Conservation (phyloP, 31 red algal genomes). For the Asparagopsis taxiformis region DNA sequence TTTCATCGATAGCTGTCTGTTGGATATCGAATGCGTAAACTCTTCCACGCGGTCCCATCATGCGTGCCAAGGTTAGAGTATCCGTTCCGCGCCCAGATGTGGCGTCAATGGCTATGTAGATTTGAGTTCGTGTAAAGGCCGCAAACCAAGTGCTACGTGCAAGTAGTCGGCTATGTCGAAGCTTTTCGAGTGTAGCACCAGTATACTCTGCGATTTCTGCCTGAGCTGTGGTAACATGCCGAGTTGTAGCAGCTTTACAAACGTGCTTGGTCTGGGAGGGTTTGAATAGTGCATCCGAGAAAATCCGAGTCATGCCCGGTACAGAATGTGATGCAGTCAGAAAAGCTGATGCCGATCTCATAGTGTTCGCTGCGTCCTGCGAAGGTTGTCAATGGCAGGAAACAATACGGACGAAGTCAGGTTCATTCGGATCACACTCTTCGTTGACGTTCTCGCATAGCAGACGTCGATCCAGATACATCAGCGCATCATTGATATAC, state of each 20-base stretch:
- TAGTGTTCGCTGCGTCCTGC: too few relatives aligned
- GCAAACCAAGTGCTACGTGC: conserved; percentile 15
- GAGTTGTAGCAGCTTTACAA: neutral
- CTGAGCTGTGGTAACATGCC: neutral
- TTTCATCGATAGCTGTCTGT: conserved; percentile 49
- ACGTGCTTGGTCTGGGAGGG: too few relatives aligned
- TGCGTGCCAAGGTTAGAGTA: conserved; percentile 54
- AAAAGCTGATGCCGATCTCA: too few relatives aligned
- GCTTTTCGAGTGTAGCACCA: conserved; percentile 1
- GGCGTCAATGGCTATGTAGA: conserved; percentile 61
- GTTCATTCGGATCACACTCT: too few relatives aligned
- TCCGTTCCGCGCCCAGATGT: conserved; percentile 84
- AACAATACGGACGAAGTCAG: too few relatives aligned
- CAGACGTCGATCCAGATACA: too few relatives aligned
- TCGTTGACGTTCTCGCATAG: too few relatives aligned
- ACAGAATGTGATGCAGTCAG: too few relatives aligned
- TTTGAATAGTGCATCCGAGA: too few relatives aligned
- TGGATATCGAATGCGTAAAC: conserved; percentile 84
- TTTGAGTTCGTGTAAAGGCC: conserved; percentile 16
- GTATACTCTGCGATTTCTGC: neutral
- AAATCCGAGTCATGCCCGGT: too few relatives aligned
- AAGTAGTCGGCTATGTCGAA: conserved; percentile 36
- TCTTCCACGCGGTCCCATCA: conserved; percentile 34
- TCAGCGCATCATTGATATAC: too few relatives aligned
- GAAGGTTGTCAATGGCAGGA: too few relatives aligned